These are phyloP conservation scores for Cutaneotrichosporon cyanovorans DNA, from an alignment of 1,284 basidiomycete species.

Conservation along the genomic window DNA sequence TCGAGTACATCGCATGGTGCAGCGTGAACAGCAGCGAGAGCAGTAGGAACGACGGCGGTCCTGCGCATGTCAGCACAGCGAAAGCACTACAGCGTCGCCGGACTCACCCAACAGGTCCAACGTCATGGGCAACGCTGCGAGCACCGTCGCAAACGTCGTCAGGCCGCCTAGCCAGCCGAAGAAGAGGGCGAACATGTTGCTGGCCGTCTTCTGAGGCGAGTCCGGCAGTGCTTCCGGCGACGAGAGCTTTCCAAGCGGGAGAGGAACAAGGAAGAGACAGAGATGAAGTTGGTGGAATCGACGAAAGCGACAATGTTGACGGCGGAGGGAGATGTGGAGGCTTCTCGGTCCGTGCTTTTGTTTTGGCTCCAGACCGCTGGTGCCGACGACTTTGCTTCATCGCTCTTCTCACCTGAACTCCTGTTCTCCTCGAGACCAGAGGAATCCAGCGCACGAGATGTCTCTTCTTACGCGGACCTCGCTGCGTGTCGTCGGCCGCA, in stretches of 20 bases:
- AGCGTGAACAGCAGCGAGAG: conserved; percentile 44
- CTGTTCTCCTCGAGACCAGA: too few relatives aligned
- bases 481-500: neutral
- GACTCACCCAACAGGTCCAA: conserved; percentile 39
- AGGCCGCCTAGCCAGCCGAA: conserved; percentile 35
- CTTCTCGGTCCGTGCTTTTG: neutral
- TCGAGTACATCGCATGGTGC: conserved; percentile 43
- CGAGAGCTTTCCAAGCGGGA: too few relatives aligned
- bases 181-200: conserved; percentile 12
- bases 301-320: neutral
- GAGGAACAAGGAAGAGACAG: neutral
- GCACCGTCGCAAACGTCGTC: conserved; percentile 40
- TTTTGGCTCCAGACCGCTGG: too few relatives aligned
- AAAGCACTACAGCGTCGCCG: neutral
- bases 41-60: conserved; percentile 45
- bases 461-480: neutral
- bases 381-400: neutral
- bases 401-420: too few relatives aligned
- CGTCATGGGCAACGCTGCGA: conserved; percentile 40
- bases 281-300: neutral
- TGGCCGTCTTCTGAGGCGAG: neutral
- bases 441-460: neutral
- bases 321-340: too few relatives aligned
- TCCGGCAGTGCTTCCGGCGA: too few relatives aligned
- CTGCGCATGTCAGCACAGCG: conserved; percentile 15